These are phyloP conservation scores for Penicillium subrubescens DNA, from an alignment of 495 filamentous ascomycete genomes.

Conservation along the genomic window DNA sequence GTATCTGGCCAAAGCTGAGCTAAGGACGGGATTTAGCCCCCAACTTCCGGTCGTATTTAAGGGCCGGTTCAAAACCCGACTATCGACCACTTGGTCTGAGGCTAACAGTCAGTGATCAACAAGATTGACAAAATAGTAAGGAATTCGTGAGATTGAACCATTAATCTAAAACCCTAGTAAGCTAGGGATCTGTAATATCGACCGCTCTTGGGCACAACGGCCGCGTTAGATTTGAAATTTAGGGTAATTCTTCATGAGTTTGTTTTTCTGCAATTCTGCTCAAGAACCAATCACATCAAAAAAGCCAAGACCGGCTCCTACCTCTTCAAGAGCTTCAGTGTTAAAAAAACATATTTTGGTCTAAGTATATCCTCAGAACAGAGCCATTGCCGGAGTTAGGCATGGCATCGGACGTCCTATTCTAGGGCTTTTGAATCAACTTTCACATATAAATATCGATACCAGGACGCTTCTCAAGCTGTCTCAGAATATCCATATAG, in stretches of 20 bases:
- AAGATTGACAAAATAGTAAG: not conserved
- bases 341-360: not conserved
- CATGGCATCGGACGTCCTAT: not conserved
- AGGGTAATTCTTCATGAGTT: too few relatives aligned
- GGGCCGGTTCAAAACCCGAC: not conserved
- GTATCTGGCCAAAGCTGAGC: not conserved
- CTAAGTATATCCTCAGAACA: not conserved
- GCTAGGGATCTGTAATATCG: not conserved
- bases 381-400: not conserved
- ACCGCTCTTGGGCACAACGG: not conserved
- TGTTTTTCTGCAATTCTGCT: not conserved
- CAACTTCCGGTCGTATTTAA: not conserved
- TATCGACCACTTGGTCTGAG: not conserved
- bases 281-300: not conserved
- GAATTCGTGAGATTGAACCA: not conserved
- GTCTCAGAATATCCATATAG: not conserved
- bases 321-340: not conserved
- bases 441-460: not conserved
- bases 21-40: not conserved
- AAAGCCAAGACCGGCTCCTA: not conserved
- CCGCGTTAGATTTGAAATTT: not conserved
- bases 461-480: not conserved
- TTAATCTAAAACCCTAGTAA: not conserved
- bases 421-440: not conserved
- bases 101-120: not conserved